Base-by-base conservation (phyloP, 805 yeast species). In the Sugiyamaella smithiae region DNA sequence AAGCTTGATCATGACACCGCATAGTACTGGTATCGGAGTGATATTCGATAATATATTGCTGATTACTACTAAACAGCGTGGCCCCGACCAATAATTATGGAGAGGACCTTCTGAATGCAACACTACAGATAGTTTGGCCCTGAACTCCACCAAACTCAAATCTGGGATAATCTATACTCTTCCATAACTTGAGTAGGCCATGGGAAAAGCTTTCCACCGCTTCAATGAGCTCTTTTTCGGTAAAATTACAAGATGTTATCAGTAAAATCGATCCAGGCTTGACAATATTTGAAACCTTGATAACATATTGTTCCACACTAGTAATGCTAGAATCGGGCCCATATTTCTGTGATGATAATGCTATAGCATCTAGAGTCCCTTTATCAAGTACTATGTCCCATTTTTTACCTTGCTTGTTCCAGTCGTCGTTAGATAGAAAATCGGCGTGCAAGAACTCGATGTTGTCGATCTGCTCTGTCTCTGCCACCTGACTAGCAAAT, bases 341-440 rank as follows among this genome's bases (percentile, higher is more conserved):
- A 50, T 77, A 77, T 17, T 67, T 74, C 1, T 70, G 56, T 19
- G 84, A 84, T 64, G 88, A 87, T 40, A 93, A 73, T 0, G 97
- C 97, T 53, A 93, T 91, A 4, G 99, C 99, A 68, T 93, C 99
- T 19, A 93, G 69, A 0, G 99, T 93, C 6, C 99, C 99, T 65
- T 93, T 93, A 67, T 93, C 99, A 14, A 89, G 69, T 1, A 91
- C 78, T 6, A 93, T 65, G 61, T 90, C 96, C 67, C 78, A 89
- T 19, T 69, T 60, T 2, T 67, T 72, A 1, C 64, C 62, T 4
- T 40, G 32, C 33, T 61, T 71, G 74, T 75, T 48, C 43, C 11
- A 35, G 12, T 66, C 67, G 12, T 71, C 58, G 1, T 64, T 60
- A 37, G 69, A 65, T 47, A 87, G 73, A 46, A 93, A 77, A 66